Percentiles rank a stretch among this genome's conserved stretches.
Evolutionary conservation across 164 flowering plant genomes (phyloP).

Genomic region (Hamamelis virginiana): DNA sequence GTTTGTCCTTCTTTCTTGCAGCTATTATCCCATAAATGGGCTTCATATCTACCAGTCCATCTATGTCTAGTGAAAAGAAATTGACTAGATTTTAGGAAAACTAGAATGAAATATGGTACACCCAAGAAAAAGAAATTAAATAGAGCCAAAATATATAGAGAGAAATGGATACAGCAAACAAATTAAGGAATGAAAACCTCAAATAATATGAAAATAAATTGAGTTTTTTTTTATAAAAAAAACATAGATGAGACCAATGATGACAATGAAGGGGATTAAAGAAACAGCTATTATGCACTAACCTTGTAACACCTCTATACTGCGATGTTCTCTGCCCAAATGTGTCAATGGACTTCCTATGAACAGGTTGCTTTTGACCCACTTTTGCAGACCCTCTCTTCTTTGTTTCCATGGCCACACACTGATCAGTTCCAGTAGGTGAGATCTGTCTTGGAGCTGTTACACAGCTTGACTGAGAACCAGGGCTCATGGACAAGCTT

Average conservation of each 20-base stretch:
- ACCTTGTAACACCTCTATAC: constrained; percentile 88
- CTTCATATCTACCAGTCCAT: constrained; percentile 95
- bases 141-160: not conserved
- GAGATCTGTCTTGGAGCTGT: constrained; percentile 53
- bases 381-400: constrained; percentile 56
- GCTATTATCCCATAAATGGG: constrained; percentile 94
- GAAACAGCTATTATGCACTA: not conserved
- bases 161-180: not conserved
- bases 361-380: constrained; percentile 61
- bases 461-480: constrained; percentile 72
- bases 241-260: too few species aligned
- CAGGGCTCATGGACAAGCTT: constrained; percentile 86
- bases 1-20: constrained; percentile 94
- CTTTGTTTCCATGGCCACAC: constrained; percentile 46
- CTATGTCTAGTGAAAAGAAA: constrained; percentile 53
- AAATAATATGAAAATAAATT: too few species aligned
- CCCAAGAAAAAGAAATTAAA: not conserved
- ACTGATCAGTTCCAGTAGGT: constrained; percentile 29
- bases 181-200: too few species aligned
- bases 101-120: not conserved
- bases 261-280: too few species aligned
- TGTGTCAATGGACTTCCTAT: constrained; percentile 80
- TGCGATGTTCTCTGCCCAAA: constrained; percentile 89
- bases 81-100: not conserved
- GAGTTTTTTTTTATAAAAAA: too few species aligned